Conservation (phyloP, 805 yeast genomes). For the Nakazawaea siamensis region DNA sequence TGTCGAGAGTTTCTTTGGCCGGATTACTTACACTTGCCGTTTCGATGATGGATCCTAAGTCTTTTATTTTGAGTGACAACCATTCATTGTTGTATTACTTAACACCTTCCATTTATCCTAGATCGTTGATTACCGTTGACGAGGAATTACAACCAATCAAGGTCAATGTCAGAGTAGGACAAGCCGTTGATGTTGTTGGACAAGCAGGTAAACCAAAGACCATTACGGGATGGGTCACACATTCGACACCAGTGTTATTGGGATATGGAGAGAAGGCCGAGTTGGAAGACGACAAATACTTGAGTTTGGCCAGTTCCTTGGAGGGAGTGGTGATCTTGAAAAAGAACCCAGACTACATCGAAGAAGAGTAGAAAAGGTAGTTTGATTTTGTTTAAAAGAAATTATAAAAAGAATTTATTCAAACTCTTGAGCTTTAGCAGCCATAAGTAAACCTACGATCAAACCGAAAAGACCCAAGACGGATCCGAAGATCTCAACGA, state of each 20-base stretch:
- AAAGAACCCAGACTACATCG: constrained; percentile 82
- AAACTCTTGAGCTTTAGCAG: constrained; percentile 89
- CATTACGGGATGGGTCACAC: constrained; percentile 99
- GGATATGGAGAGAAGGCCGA: constrained; percentile 97
- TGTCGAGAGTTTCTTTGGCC: constrained; percentile 86
- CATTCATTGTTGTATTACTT: constrained; percentile 72
- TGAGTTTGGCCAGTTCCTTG: constrained; percentile 68
- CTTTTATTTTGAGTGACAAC: constrained; percentile 66
- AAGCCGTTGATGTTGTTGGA: constrained; percentile 97
- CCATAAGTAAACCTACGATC: constrained; percentile 95
- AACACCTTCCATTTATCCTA: constrained; percentile 84
- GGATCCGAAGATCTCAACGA: constrained; percentile 95
- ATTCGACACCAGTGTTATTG: constrained; percentile 90
- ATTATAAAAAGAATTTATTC: constrained; percentile 26
- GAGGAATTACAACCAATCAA: constrained; percentile 85
- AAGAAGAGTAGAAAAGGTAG: constrained; percentile 30
- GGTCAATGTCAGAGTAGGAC: constrained; percentile 97
- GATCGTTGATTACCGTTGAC: constrained; percentile 88
- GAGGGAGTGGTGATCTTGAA: constrained; percentile 92
- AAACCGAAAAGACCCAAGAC: constrained; percentile 93
- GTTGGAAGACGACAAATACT: constrained; percentile 88
- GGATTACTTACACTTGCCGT: constrained; percentile 79
- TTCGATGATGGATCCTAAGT: constrained; percentile 77
- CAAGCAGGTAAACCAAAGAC: constrained; percentile 99
- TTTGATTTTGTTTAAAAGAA: too few relatives aligned